Base-by-base conservation (phyloP, 768 basidiomycete species). In the Pisolithus tinctorius region DNA sequence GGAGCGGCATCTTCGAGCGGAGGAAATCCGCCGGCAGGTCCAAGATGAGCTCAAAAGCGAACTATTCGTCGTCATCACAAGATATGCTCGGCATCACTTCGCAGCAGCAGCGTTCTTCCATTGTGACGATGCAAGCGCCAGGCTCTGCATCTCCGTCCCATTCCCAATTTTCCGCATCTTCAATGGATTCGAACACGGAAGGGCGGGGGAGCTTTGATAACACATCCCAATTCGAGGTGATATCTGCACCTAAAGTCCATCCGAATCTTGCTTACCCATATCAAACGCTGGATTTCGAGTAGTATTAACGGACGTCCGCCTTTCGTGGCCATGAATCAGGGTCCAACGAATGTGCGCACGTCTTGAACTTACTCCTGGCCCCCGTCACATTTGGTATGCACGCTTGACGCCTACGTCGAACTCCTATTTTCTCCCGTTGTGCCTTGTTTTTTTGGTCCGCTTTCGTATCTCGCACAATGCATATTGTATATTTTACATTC, bases 211-310 rank as follows among this genome's bases (percentile, higher is more conserved):
- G 80, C 60, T 75, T 83, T 51, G 84, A 88, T 58, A 34, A 11
- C 34, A 73, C 70, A 13, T 80, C 82, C 14, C 82, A 84, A 59
- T 85, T 84, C 59, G 85, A 86, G 67, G 76, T 83, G 36, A 75
- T 84, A 29, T 76, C 79, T 23, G 73, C 58, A 20, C 83, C 38
- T 75, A 75, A 66, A 69, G 69, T 58, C 63, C 66, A 54, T 51
- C 58, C 57, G 56, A 71, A 63, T 58, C 71, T 83, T 55, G 70
- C 75, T 53, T 82, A 83, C 61, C 82, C 84, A 20, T 83, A 83
- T 60, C 73, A 78, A 64, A 69, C 66, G 26, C 62, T 78, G 50
- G 79, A 82, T 59, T 73, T 78, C 49, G 65, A 69, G 47, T 60
- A 64, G 47, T 13, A 25, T 20, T 13, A n/a, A 41, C 40, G n/a